Percentiles rank a stretch among this genome's conserved stretches.
Conservation (phyloP, 352 stramenopile species). For the Phytophthora crassamura region DNA sequence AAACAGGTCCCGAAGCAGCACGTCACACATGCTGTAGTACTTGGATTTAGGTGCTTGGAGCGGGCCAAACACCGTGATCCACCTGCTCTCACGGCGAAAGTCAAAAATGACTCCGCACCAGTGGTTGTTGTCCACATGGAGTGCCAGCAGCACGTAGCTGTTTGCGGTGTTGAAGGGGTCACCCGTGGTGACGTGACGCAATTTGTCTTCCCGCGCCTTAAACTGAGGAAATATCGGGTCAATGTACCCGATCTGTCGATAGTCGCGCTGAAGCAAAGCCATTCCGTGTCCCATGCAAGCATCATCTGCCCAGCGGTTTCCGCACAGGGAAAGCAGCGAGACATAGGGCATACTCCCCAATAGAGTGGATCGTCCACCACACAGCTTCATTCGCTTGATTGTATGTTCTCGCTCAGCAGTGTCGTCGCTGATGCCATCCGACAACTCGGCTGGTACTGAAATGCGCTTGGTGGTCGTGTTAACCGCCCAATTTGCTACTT, state of each 20-base stretch:
- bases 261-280: neutral
- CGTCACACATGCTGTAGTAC: too few relatives aligned
- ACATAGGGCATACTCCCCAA: slow-evolving; percentile 3
- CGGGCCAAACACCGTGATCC: too few relatives aligned
- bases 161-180: neutral
- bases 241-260: too few relatives aligned
- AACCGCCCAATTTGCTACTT: neutral
- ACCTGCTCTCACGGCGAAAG: too few relatives aligned
- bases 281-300: neutral
- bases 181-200: neutral
- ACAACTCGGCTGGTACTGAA: neutral
- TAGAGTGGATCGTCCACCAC: neutral
- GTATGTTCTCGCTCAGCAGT: neutral
- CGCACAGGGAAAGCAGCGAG: too few relatives aligned
- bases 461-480: slow-evolving; percentile 8
- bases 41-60: too few relatives aligned
- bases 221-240: neutral
- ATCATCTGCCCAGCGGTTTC: slow-evolving; percentile 12
- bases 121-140: slow-evolving; percentile 3
- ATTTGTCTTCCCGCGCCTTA: neutral
- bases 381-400: slow-evolving; percentile 1
- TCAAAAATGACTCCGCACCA: slow-evolving; percentile 9
- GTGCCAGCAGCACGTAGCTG: neutral
- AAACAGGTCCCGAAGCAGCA: too few relatives aligned
- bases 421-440: slow-evolving; percentile 1